Base-by-base conservation (phyloP, 768 basidiomycete species). In the Collybia nuda region DNA sequence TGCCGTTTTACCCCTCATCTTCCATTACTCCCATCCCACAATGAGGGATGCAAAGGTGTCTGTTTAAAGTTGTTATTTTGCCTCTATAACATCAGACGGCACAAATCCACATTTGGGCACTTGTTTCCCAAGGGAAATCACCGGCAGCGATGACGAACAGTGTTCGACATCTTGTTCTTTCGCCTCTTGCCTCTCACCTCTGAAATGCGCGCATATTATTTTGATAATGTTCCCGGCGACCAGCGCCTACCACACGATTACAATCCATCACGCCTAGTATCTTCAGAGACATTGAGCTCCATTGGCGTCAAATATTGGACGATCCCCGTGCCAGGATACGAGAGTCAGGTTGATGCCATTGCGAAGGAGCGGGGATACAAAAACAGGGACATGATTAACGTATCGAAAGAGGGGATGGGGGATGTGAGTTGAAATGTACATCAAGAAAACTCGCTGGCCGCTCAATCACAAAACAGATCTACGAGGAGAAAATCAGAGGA, bases 241-340 rank as follows among this genome's bases (percentile, higher is more conserved):
- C 93, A 93, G 62, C 83, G 89, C 29, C 79, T 88, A 5, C 80
- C 77, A 0, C 93, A 97, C 69, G 82, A 93, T 66, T 86, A 79
- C 15, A 74, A 78, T 17, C 76, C 70, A n/a, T 70, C 75, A 3
- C 77, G 81, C 14, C 70, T 80, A 1, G 84, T 90, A 19, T 61
- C 77, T 0, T 49, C 65, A 6, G 71, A 76, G 7, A 70, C 67
- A 5, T 79, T 97, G 29, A 55, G 66, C 1, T 54, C 66, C 22
- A 68, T 93, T 51, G 86, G 86, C 1, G 82, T 96, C 44, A 76
- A 79, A 50, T 75, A 82, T 61, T 86, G 84, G 82, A 66, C 69
- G 23, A 81, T 92, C 55, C 85, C 88, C 0, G 72, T 88, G 18
- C 79, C 84, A 2, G 75, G 75, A 0, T 76, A 86, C 52, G 76